phyloP scores from a whole-genome alignment of 2,329 filamentous ascomycete genomes.

The Chrysosporium queenslandicum region DNA sequence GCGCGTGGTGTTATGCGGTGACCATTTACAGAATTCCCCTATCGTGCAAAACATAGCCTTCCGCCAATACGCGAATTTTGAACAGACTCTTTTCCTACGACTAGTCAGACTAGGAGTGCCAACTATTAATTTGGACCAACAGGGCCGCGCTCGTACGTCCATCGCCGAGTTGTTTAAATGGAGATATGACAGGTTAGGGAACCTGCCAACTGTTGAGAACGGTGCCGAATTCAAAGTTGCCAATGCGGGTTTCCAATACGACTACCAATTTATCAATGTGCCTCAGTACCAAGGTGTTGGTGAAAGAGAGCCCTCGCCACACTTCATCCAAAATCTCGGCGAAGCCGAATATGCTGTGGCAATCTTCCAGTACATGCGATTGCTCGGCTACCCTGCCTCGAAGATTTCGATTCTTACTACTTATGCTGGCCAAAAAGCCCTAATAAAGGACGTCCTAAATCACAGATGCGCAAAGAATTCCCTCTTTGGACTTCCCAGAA shows the following conservation, averaged over 20 bases:
- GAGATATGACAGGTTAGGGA: constrained; percentile 74
- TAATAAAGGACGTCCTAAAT: constrained; percentile 75
- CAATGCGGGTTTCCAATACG: constrained; percentile 85
- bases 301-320: constrained; percentile 79
- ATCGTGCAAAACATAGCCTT: constrained; percentile 92
- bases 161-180: constrained; percentile 87
- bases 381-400: constrained; percentile 77
- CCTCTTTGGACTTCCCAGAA: constrained; percentile 79
- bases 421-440: constrained; percentile 81
- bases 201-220: constrained; percentile 63
- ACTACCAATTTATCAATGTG: constrained; percentile 96
- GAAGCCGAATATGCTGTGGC: constrained; percentile 97
- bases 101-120: constrained; percentile 89
- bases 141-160: constrained; percentile 78
- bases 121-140: constrained; percentile 77
- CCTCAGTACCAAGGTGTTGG: constrained; percentile 84
- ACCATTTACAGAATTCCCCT: constrained; percentile 93
- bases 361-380: constrained; percentile 91
- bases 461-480: constrained; percentile 75
- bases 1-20: constrained; percentile 82
- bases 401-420: constrained; percentile 85
- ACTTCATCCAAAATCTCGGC: constrained; percentile 93
- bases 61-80: constrained; percentile 87
- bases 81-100: constrained; percentile 88
- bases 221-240: constrained; percentile 63